phyloP scores from a whole-genome alignment of 2,329 filamentous ascomycete species.

The Amylocarpus encephaloides region DNA sequence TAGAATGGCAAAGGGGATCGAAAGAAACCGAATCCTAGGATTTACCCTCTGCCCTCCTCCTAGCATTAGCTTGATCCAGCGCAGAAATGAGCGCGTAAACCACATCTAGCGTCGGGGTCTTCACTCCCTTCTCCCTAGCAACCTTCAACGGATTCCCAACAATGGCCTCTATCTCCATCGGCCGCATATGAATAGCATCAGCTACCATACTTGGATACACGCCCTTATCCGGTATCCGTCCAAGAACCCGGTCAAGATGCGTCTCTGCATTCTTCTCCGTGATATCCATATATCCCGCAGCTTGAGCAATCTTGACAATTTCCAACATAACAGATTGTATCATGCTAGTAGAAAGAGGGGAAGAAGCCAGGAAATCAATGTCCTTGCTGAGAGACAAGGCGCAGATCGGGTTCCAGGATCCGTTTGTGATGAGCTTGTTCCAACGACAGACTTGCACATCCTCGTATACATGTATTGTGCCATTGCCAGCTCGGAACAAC shows the following conservation, averaged over 20 bases:
- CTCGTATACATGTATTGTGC: slow-evolving; percentile 41
- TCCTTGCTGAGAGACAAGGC: slow-evolving; percentile 45
- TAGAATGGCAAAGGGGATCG: no score
- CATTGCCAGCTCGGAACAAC: slow-evolving; percentile 36
- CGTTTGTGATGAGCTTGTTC: slow-evolving; percentile 56
- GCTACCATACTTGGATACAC: slow-evolving; percentile 48
- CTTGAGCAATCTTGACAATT: slow-evolving; percentile 49
- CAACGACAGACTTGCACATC: slow-evolving; percentile 53
- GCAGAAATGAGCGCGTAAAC: slow-evolving; percentile 34
- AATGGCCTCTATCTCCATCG: slow-evolving; percentile 58
- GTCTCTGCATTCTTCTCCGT: slow-evolving; percentile 80
- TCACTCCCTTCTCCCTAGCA: slow-evolving; percentile 46
- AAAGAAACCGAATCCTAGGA: no score
- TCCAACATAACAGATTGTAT: slow-evolving; percentile 48
- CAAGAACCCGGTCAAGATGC: slow-evolving; percentile 43
- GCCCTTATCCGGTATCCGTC: slow-evolving; percentile 39
- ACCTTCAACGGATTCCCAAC: slow-evolving; percentile 53
- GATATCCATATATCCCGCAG: slow-evolving; percentile 49
- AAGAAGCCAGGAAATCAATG: slow-evolving; percentile 45
- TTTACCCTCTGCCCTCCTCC: not conserved
- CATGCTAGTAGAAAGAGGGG: slow-evolving; percentile 39
- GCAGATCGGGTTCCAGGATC: slow-evolving; percentile 54
- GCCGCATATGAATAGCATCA: slow-evolving; percentile 49
- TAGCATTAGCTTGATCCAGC: slow-evolving; percentile 12
- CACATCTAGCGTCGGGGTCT: slow-evolving; percentile 45